Base-by-base conservation (phyloP, 495 filamentous ascomycete genomes). In the Aspergillus kassunensis region DNA sequence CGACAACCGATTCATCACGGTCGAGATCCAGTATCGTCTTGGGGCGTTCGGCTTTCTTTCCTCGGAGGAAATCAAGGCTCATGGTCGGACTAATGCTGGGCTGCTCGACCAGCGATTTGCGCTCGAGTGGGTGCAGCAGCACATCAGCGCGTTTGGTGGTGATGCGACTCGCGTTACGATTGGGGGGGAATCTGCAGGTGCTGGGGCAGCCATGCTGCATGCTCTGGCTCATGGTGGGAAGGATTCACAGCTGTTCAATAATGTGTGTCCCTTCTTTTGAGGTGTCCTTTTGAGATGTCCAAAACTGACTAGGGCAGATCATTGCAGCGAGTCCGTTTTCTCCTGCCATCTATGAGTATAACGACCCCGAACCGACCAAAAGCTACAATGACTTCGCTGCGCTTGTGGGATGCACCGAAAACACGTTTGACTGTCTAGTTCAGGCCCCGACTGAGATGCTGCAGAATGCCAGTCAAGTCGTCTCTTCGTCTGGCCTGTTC, bases 11-110 rank as follows among this genome's bases (percentile, higher is more conserved):
- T 75, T 88, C 47, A 69, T 90, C 7, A 67, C 85, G 37, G 80
- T 90, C 10, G 81, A 80, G 55, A 80, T 89, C 68, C 88, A 88
- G 56, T 88, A 88, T 56, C 80, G 86, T 1, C 81, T 88, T 8
- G 84, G 86, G 0, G 65, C 83, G 0, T 82, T 79, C 56, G 86
- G 86, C 0, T 88, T 87, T 53, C 72, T 89, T 0, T 83, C 86
- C 0, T 79, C 81, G 44, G 68, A 80, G 18, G 65, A 79, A 20
- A 64, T 88, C 16, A 62, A 67, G 43, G 58, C 58, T 16, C 61
- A 76, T 44, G 77, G 77, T 8, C 73, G 77, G 54, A 60, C 84
- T 8, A 82, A 78, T 49, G 61, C 48, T 15, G 86, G 86, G 0
- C 57, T 89, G 29, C 66, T 80, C 25, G 86, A 89, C 63, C 85